These are phyloP conservation scores for Gymnopilus dilepis DNA, from an alignment of 768 basidiomycete species.

Conservation along the genomic window DNA sequence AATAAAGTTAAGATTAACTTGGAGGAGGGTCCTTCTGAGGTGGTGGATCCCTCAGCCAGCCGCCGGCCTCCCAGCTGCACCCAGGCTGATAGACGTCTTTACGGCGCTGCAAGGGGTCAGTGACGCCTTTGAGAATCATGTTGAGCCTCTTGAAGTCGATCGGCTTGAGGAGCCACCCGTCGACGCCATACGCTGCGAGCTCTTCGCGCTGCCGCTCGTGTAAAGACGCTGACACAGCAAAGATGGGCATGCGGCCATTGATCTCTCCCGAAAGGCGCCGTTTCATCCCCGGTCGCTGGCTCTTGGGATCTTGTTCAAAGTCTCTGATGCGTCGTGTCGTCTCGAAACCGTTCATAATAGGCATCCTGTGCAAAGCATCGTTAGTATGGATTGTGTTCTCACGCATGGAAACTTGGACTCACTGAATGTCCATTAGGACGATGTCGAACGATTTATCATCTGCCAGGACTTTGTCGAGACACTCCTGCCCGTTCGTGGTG, in stretches of 20 bases:
- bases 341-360: slow-evolving; percentile 76
- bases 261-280: slow-evolving; percentile 48
- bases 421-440: slow-evolving; percentile 87
- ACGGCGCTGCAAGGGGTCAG: slow-evolving; percentile 53
- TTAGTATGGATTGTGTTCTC: background rate
- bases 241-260: slow-evolving; percentile 76
- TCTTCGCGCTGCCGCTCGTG: slow-evolving; percentile 59
- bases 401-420: slow-evolving; percentile 27
- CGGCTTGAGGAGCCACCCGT: slow-evolving; percentile 87
- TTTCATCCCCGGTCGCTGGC: slow-evolving; percentile 12
- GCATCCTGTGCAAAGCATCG: slow-evolving; percentile 57
- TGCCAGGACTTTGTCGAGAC: slow-evolving; percentile 58
- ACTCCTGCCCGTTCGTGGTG: slow-evolving; percentile 79
- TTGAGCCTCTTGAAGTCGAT: slow-evolving; percentile 76
- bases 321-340: slow-evolving; percentile 70
- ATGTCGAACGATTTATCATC: slow-evolving; percentile 75
- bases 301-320: slow-evolving; percentile 44
- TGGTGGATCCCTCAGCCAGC: slow-evolving; percentile 50
- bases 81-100: slow-evolving; percentile 57
- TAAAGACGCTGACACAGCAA: slow-evolving; percentile 82
- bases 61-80: slow-evolving; percentile 66
- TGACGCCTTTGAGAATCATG: slow-evolving; percentile 62
- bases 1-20: background rate
- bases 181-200: slow-evolving; percentile 61
- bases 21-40: background rate